A percentile compares a stretch with the other conserved stretches of the same genome.
These are phyloP conservation scores for Cardamine chenopodiifolia DNA, from an alignment of 345 rosid genomes.

Conservation along the genomic window DNA sequence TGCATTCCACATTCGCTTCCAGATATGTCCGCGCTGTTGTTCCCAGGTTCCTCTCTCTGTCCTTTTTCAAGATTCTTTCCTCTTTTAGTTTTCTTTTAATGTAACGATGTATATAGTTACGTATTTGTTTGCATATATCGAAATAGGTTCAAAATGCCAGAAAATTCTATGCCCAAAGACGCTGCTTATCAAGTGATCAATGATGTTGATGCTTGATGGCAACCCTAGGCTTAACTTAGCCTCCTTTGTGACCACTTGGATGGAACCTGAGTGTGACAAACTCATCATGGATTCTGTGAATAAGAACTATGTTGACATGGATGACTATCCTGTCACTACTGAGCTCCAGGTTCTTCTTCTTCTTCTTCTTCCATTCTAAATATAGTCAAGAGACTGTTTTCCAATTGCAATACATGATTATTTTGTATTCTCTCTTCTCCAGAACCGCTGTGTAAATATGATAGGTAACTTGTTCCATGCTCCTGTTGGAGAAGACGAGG, in stretches of 20 bases:
- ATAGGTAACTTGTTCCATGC: slow-evolving; percentile 75
- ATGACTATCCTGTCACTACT: slow-evolving; percentile 80
- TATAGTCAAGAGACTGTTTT: not conserved
- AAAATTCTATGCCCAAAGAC: slow-evolving; percentile 67
- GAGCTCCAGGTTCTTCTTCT: slow-evolving; percentile 63
- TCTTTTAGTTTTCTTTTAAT: not conserved
- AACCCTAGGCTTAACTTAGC: slow-evolving; percentile 79
- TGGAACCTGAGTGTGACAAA: slow-evolving; percentile 85
- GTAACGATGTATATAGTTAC: not conserved
- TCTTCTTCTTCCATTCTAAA: not conserved
- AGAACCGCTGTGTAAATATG: slow-evolving; percentile 87
- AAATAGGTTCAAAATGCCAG: slow-evolving; percentile 65
- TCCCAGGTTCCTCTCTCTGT: slow-evolving; percentile 47
- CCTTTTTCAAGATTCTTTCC: not conserved
- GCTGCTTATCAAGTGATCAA: slow-evolving; percentile 76
- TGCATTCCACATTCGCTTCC: slow-evolving; percentile 77
- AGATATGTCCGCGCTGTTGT: slow-evolving; percentile 73
- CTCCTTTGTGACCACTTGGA: slow-evolving; percentile 83
- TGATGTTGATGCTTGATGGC: slow-evolving; percentile 80
- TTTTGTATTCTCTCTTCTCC: slow-evolving; percentile 12
- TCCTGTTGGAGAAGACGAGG: slow-evolving; percentile 59
- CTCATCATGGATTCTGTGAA: slow-evolving; percentile 70
- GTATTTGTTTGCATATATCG: not conserved
- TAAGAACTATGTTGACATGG: slow-evolving; percentile 86
- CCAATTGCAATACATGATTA: not conserved